Conservation (phyloP, 2,329 filamentous ascomycete species). For the Aspergillus calidoustus region DNA sequence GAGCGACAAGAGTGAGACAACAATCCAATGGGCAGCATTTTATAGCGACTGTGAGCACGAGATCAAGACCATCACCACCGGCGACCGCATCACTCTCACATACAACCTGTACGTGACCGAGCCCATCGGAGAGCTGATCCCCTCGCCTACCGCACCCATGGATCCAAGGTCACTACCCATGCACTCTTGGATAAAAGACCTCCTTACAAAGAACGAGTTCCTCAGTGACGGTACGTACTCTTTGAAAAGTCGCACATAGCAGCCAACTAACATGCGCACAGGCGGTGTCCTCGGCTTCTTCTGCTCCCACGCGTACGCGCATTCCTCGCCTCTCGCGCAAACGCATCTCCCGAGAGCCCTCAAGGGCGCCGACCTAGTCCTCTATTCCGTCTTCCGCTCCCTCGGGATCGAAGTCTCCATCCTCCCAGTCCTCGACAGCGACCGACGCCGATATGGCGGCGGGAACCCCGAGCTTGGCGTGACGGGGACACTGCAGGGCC, state of each 20-base stretch:
- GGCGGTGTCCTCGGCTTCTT: constrained; percentile 52
- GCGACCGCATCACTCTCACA: constrained; percentile 62
- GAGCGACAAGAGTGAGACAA: constrained; percentile 24
- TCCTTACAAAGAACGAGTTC: constrained; percentile 41
- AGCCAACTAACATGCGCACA: constrained; percentile 21
- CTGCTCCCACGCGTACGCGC: constrained; percentile 55
- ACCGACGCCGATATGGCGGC: background rate
- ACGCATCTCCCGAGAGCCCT: constrained; percentile 41
- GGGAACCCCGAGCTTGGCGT: background rate
- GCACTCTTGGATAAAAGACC: constrained; percentile 36
- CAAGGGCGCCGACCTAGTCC: constrained; percentile 53
- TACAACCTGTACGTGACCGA: constrained; percentile 60
- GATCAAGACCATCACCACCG: constrained; percentile 52
- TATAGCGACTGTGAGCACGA: constrained; percentile 46
- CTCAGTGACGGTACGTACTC: constrained; percentile 40
- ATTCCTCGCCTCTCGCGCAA: constrained; percentile 35
- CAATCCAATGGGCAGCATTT: constrained; percentile 44
- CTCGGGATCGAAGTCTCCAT: constrained; percentile 38
- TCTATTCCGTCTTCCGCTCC: constrained; percentile 44
- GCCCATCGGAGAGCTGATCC: constrained; percentile 38
- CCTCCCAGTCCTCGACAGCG: constrained; percentile 32
- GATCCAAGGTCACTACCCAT: constrained; percentile 42
- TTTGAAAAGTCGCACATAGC: background rate
- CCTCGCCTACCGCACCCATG: too few relatives aligned
- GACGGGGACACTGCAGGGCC: too few relatives aligned